Percentiles rank a stretch among this genome's conserved stretches.
Conservation (phyloP, 2,329 filamentous ascomycete genomes). For the Myriosclerotinia duriaeana region DNA sequence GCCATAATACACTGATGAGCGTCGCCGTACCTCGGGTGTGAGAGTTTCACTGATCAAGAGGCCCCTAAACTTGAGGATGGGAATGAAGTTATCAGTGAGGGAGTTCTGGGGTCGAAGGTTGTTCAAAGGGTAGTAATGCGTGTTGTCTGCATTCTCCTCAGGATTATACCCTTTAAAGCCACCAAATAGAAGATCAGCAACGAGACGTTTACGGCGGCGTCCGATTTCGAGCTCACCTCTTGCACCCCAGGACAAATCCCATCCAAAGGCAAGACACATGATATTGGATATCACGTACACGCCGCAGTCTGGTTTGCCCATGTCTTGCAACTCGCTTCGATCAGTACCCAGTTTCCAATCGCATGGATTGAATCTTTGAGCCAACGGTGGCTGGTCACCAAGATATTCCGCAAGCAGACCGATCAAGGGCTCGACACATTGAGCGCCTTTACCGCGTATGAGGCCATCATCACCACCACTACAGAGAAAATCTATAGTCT, state of each 20-base stretch:
- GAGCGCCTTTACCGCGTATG: not conserved
- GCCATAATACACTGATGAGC: slow-evolving; percentile 16
- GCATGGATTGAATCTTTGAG: slow-evolving; percentile 17
- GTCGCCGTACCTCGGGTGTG: not conserved
- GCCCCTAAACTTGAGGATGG: not conserved
- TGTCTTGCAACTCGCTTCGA: slow-evolving; percentile 8
- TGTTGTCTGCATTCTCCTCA: not conserved
- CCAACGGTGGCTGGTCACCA: slow-evolving; percentile 5
- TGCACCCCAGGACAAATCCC: not conserved
- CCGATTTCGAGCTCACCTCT: not conserved
- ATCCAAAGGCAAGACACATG: slow-evolving; percentile 19
- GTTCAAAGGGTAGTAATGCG: slow-evolving; percentile 16
- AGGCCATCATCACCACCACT: slow-evolving; percentile 9
- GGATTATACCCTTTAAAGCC: slow-evolving; percentile 2
- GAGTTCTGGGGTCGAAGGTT: not conserved
- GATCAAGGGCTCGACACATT: slow-evolving; percentile 5
- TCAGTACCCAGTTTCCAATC: slow-evolving; percentile 11
- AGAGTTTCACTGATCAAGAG: slow-evolving; percentile 9
- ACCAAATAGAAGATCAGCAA: not conserved
- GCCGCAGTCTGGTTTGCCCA: not conserved
- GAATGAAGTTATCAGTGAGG: not conserved
- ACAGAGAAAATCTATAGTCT: slow-evolving; percentile 19
- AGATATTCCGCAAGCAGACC: not conserved
- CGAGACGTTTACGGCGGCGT: not conserved
- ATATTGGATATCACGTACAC: slow-evolving; percentile 5